Base-by-base conservation (phyloP, 2,329 filamentous ascomycete genomes). In the Whalleya microplaca region DNA sequence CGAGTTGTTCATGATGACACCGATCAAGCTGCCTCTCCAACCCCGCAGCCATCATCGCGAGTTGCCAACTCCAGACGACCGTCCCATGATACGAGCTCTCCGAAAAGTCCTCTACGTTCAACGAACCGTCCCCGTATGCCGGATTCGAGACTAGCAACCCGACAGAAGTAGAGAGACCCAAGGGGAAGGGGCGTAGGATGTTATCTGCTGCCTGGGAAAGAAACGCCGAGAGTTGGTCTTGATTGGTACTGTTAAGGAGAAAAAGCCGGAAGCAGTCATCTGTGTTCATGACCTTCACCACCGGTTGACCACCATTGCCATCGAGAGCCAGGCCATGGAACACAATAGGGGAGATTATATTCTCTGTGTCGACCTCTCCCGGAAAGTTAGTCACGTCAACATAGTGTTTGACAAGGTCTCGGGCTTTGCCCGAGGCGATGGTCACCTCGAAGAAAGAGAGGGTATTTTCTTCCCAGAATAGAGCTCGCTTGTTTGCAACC, bases 191-290 rank as follows among this genome's bases (percentile, higher is more conserved):
- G 0, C 75, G 75, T 0, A 82, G 73, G 55, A 88, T 81, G 37
- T 84, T 79, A 40, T 82, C 81, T 0, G 84, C 83, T 0, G 81
- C 81, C 40, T 84, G 77, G 44, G 82, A 82, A 10, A 88, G 65
- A 64, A 85, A 86, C 0, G 73, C 59, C 0, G 80, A 84, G 0
- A 87, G 75, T 60, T 88, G 84, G 0, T 70, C 62, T 46, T 86
- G 75, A 45, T 86, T 77, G 1, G 84, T 85, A 0, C 80, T 78
- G 64, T 87, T 86, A 37, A 88, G 75, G 1, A 88, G 72, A 68
- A 87, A 87, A 53, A 82, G 80, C 1, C 84, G 82, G 73, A 87
- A 89, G 49, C 80, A 85, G 56, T 84, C 82, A 59, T 89, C 86
- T 0, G 83, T 86, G 67, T 89, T 85, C 76, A 87, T 84, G 18